Evolutionary conservation across 2,329 filamentous ascomycete species (phyloP).

Genomic region (Stagonosporopsis vannaccii): DNA sequence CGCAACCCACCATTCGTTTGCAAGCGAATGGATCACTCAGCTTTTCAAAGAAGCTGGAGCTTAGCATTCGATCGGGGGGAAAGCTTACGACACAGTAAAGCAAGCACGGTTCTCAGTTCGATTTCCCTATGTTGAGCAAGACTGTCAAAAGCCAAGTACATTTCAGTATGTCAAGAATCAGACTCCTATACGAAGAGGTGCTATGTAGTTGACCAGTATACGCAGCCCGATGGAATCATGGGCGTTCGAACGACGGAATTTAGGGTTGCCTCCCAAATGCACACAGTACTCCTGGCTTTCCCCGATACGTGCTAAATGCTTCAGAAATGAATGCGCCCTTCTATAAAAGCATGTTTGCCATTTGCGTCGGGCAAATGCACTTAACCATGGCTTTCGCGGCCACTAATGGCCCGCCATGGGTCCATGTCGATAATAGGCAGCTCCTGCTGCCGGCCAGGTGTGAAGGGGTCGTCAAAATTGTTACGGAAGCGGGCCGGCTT

Average conservation of each 20-base stretch:
- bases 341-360: background rate
- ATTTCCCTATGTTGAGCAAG: slow-evolving; percentile 11
- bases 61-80: slow-evolving; percentile 15
- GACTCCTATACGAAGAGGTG: slow-evolving; percentile 15
- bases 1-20: slow-evolving; percentile 34
- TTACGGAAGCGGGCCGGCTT: slow-evolving; percentile 37
- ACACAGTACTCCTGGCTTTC: slow-evolving; percentile 9
- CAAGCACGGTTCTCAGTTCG: background rate
- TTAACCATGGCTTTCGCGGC: slow-evolving; percentile 49
- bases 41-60: slow-evolving; percentile 45
- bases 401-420: slow-evolving; percentile 48
- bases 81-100: slow-evolving; percentile 6
- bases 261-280: slow-evolving; percentile 12
- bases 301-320: slow-evolving; percentile 11
- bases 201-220: slow-evolving; percentile 17
- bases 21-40: slow-evolving; percentile 43
- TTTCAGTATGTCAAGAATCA: slow-evolving; percentile 20
- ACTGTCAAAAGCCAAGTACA: slow-evolving; percentile 9
- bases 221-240: slow-evolving; percentile 8
- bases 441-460: slow-evolving; percentile 38
- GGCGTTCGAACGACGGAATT: slow-evolving; percentile 2
- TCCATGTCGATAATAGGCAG: slow-evolving; percentile 45
- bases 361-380: background rate
- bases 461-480: slow-evolving; percentile 47
- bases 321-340: background rate